phyloP scores from a whole-genome alignment of 148 eudicot species.

The Cornus florida region DNA sequence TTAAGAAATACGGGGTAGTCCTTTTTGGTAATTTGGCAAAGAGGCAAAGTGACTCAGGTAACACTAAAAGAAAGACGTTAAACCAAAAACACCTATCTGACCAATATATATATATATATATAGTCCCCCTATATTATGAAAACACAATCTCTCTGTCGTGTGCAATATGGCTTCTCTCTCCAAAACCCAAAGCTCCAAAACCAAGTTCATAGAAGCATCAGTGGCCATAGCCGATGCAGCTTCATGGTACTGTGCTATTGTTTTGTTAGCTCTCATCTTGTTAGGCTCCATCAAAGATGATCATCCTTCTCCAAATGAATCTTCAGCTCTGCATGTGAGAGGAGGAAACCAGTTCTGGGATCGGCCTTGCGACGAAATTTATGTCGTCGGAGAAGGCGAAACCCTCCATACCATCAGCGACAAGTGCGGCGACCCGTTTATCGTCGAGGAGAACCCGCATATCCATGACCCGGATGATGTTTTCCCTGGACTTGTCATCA shows the following conservation, averaged over 20 bases:
- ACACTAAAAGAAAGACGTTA: neutral
- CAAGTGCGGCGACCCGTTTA: slow-evolving; percentile 46
- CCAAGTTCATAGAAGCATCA: slow-evolving; percentile 3
- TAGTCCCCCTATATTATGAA: neutral
- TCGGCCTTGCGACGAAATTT: slow-evolving; percentile 41
- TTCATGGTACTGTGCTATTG: slow-evolving; percentile 52
- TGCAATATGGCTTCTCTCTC: neutral
- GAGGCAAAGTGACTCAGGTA: neutral
- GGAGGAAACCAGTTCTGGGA: slow-evolving; percentile 1
- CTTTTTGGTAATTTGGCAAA: no score
- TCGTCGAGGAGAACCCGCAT: slow-evolving; percentile 44
- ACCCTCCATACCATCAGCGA: slow-evolving; percentile 42
- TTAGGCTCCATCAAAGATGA: slow-evolving; percentile 17
- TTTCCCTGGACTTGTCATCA: slow-evolving; percentile 52
- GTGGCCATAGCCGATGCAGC: slow-evolving; percentile 42
- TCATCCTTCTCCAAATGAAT: neutral
- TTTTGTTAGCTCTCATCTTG: slow-evolving; percentile 28
- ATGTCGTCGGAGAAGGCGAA: slow-evolving; percentile 47
- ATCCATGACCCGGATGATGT: slow-evolving; percentile 51
- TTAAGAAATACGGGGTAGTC: no score
- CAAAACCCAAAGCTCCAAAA: neutral
- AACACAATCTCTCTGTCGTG: neutral
- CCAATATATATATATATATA: no score
- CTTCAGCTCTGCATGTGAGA: neutral
- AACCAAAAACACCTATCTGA: neutral